phyloP scores from a whole-genome alignment of 257 asterid species.

The Capsicum baccatum region DNA sequence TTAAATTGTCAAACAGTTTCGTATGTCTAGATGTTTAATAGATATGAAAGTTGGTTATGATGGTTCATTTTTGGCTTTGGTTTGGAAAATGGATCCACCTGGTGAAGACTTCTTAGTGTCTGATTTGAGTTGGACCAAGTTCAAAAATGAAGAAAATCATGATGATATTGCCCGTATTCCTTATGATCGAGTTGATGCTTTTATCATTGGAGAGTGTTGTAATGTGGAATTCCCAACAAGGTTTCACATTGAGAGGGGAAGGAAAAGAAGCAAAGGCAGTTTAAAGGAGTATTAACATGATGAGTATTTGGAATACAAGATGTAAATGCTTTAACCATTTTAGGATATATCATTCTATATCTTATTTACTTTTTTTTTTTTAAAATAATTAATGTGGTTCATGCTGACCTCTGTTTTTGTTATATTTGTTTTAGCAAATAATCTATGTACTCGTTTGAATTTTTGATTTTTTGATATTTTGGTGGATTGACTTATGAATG shows the following conservation, averaged over 20 bases:
- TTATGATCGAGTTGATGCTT: slow-evolving; percentile 84
- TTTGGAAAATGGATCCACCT: slow-evolving; percentile 49
- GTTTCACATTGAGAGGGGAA: slow-evolving; percentile 87
- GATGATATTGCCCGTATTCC: slow-evolving; percentile 93
- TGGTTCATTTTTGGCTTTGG: slow-evolving; percentile 11
- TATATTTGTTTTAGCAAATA: not conserved
- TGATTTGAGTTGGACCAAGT: slow-evolving; percentile 78
- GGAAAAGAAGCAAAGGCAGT: slow-evolving; percentile 68
- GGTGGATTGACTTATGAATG: slow-evolving; percentile 18
- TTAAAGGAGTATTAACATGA: slow-evolving; percentile 68
- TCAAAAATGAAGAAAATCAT: slow-evolving; percentile 55
- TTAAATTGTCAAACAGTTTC: not conserved
- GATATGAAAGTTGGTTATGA: not conserved
- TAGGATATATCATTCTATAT: not conserved
- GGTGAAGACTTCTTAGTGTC: slow-evolving; percentile 86
- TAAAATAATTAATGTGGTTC: not conserved
- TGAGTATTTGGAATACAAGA: slow-evolving; percentile 82
- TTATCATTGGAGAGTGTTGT: slow-evolving; percentile 89
- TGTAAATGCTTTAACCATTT: slow-evolving; percentile 52
- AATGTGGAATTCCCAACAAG: slow-evolving; percentile 88
- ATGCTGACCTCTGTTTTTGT: not conserved
- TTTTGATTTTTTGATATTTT: not conserved
- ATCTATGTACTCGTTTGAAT: not conserved
- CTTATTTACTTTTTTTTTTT: not conserved
- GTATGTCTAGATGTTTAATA: not conserved